These are phyloP conservation scores for Ascoidea rubescens DNA, from an alignment of 805 yeast species.

Conservation along the genomic window DNA sequence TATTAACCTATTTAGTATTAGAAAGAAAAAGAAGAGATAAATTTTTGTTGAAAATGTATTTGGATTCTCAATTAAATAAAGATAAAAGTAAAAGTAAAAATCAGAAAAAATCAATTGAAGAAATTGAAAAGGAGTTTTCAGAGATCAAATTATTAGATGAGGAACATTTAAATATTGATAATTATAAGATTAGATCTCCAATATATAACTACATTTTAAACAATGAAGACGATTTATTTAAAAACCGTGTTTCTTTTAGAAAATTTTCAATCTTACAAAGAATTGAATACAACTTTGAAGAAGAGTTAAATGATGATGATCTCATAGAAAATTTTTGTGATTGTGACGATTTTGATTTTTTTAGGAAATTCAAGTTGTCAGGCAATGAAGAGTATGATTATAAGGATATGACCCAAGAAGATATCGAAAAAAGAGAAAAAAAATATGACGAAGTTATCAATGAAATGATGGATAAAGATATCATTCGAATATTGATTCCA, in stretches of 20 bases:
- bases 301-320: slow-evolving; percentile 54
- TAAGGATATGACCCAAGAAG: neutral
- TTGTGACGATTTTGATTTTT: slow-evolving; percentile 26
- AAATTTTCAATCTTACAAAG: slow-evolving; percentile 21
- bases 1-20: slow-evolving; percentile 18
- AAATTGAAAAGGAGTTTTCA: neutral
- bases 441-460: slow-evolving; percentile 1
- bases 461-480: slow-evolving; percentile 1
- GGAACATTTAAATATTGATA: slow-evolving; percentile 16
- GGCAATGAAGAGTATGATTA: neutral
- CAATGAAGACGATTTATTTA: neutral
- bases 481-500: slow-evolving; percentile 6
- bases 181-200: slow-evolving; percentile 22
- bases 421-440: neutral
- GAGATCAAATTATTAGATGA: slow-evolving; percentile 10
- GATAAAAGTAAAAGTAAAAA: slow-evolving; percentile 3
- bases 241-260: slow-evolving; percentile 10
- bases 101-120: neutral
- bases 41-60: slow-evolving; percentile 14
- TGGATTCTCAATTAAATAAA: slow-evolving; percentile 6
- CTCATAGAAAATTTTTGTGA: slow-evolving; percentile 62
- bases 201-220: slow-evolving; percentile 12
- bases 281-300: slow-evolving; percentile 26
- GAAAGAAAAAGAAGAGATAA: slow-evolving; percentile 22
- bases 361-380: neutral